A percentile compares a stretch with the other conserved stretches of the same genome.
These are phyloP conservation scores for Isochrysis galbana DNA, from an alignment of 78 protist genomes.

Conservation along the genomic window DNA sequence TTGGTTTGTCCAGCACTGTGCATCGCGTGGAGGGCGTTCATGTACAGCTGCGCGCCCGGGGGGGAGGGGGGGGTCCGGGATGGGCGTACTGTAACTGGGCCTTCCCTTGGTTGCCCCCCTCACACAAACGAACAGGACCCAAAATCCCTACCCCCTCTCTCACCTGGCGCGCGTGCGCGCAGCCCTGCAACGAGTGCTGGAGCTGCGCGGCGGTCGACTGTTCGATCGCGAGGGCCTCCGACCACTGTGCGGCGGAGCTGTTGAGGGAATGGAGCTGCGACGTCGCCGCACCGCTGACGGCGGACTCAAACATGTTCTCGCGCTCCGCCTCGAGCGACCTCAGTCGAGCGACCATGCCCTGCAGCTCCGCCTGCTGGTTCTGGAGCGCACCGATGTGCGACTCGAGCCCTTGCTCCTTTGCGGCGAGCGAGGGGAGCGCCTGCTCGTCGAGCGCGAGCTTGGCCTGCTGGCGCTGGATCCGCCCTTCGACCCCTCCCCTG, in stretches of 20 bases:
- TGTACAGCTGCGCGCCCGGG: no score
- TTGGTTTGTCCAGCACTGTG: not conserved
- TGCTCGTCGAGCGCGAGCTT: not conserved
- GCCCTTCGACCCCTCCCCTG: not conserved
- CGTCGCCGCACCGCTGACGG: not conserved
- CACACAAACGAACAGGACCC: no score
- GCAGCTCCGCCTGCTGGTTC: not conserved
- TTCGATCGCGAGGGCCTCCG: not conserved
- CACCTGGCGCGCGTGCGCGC: not conserved
- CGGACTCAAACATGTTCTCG: not conserved
- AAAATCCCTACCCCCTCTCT: no score
- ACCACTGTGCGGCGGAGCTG: not conserved
- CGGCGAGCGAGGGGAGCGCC: not conserved
- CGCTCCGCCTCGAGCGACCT: not conserved
- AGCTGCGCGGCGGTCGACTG: not conserved
- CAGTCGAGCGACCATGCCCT: not conserved
- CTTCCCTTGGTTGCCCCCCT: no score
- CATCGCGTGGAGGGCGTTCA: not conserved
- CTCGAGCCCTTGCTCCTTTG: not conserved
- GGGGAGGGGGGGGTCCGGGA: no score
- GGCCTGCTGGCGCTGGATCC: not conserved
- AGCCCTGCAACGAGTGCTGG: not conserved
- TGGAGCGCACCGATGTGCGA: not conserved
- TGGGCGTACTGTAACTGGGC: no score
- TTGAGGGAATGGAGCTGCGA: not conserved